These are phyloP conservation scores for Crepidotus variabilis DNA, from an alignment of 768 basidiomycete species.

Conservation along the genomic window DNA sequence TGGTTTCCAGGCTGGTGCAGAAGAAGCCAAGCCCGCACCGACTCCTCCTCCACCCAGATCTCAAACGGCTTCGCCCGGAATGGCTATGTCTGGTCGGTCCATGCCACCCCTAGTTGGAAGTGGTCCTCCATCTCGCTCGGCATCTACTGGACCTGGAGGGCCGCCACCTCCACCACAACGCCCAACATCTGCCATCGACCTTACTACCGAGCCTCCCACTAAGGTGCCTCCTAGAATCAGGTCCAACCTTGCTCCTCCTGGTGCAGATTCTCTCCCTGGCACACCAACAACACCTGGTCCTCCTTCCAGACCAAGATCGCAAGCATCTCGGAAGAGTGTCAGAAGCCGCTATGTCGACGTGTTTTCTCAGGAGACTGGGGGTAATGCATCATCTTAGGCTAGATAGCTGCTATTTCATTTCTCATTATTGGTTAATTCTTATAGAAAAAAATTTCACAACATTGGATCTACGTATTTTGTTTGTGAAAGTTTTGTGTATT, in stretches of 20 bases:
- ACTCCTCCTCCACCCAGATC: constrained; percentile 81
- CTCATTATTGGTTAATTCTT: constrained; percentile 14
- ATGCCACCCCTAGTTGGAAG: constrained; percentile 11
- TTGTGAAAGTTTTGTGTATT: background rate
- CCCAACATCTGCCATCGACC: constrained; percentile 62
- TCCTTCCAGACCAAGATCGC: constrained; percentile 52
- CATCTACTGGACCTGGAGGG: constrained; percentile 9
- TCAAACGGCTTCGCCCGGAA: constrained; percentile 81
- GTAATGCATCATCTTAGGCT: constrained; percentile 18
- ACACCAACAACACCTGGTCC: constrained; percentile 48
- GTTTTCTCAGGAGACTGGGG: constrained; percentile 54
- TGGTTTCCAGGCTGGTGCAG: constrained; percentile 48
- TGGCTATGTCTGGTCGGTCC: constrained; percentile 33
- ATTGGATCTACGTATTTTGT: too few species aligned
- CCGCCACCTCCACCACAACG: constrained; percentile 34
- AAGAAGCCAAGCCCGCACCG: constrained; percentile 50
- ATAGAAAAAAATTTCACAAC: constrained; percentile 4
- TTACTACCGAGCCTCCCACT: constrained; percentile 47
- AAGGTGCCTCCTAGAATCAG: constrained; percentile 53
- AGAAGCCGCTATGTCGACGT: constrained; percentile 89
- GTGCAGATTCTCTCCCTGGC: constrained; percentile 41
- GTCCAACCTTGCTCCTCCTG: constrained; percentile 58
- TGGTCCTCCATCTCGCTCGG: background rate
- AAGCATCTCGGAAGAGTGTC: constrained; percentile 69
- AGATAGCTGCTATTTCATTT: constrained; percentile 1